phyloP scores from a whole-genome alignment of 768 basidiomycete genomes.

The Lentinula aciculospora region DNA sequence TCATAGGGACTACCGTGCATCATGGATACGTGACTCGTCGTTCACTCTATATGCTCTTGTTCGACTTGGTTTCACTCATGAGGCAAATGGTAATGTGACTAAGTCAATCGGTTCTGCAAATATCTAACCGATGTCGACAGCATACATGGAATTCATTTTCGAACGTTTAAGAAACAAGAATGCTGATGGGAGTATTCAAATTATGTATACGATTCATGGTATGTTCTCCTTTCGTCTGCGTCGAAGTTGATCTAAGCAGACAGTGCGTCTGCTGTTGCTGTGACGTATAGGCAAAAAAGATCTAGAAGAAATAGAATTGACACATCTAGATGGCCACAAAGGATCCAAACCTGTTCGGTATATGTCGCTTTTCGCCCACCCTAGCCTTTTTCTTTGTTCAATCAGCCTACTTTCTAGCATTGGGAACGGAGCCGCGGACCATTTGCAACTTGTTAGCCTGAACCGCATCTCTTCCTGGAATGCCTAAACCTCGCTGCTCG shows the following conservation, averaged over 20 bases:
- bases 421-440: conserved; percentile 94
- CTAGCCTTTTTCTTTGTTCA: not conserved
- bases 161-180: conserved; percentile 79
- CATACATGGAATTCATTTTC: conserved; percentile 90
- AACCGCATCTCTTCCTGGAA: conserved; percentile 18
- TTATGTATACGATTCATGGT: conserved; percentile 97
- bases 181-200: conserved; percentile 87
- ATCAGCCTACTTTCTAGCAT: conserved; percentile 37
- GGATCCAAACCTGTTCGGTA: conserved; percentile 76
- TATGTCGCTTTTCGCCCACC: conserved; percentile 1
- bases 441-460: conserved; percentile 63
- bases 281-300: conserved; percentile 59
- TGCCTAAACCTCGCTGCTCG: not conserved
- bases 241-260: not conserved
- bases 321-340: conserved; percentile 85
- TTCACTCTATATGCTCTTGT: conserved; percentile 96
- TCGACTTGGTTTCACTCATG: conserved; percentile 88
- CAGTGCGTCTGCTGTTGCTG: not conserved
- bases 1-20: conserved; percentile 28
- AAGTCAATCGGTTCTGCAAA: not conserved
- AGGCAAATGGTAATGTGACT: conserved; percentile 74
- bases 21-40: conserved; percentile 93
- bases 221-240: not conserved
- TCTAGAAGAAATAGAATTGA: conserved; percentile 77
- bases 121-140: conserved; percentile 27